A percentile compares a stretch with the other conserved stretches of the same genome.
These are phyloP conservation scores for Melanomma pulvis-pyrius DNA, from an alignment of 495 filamentous ascomycete genomes.

Conservation along the genomic window DNA sequence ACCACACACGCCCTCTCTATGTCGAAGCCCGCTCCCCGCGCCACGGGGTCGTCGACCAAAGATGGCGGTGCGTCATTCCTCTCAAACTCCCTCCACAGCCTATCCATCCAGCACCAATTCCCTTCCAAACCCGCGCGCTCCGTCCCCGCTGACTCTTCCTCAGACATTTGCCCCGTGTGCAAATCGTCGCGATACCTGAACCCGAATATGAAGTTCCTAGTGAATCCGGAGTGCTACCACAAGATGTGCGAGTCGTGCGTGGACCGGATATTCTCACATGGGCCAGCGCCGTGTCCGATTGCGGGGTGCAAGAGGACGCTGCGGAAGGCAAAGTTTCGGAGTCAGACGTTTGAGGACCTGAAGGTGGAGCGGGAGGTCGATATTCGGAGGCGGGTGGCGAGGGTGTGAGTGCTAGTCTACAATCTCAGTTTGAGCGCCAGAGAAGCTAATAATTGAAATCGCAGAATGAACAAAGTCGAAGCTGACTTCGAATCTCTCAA, in stretches of 20 bases:
- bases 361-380: conserved; percentile 93
- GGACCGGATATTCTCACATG: conserved; percentile 87
- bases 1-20: conserved; percentile 17
- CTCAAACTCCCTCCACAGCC: conserved; percentile 10
- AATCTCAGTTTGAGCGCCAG: background rate
- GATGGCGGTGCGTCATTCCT: conserved; percentile 39
- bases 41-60: conserved; percentile 17
- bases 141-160: conserved; percentile 21
- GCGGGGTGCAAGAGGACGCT: conserved; percentile 83
- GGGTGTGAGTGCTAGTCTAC: conserved; percentile 53
- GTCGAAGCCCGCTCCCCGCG: conserved; percentile 32
- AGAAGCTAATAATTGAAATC: background rate
- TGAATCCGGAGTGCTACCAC: conserved; percentile 99
- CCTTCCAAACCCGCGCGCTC: conserved; percentile 5
- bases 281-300: conserved; percentile 87
- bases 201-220: conserved; percentile 86
- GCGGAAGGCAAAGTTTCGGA: conserved; percentile 79
- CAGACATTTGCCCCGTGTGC: conserved; percentile 95
- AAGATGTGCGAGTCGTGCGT: conserved; percentile 96
- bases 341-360: conserved; percentile 88
- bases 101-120: conserved; percentile 13
- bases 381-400: conserved; percentile 76
- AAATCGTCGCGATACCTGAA: conserved; percentile 95
- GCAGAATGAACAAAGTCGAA: conserved; percentile 75
- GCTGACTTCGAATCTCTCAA: conserved; percentile 84